A percentile compares a stretch with the other conserved stretches of the same genome.
Evolutionary conservation across 257 asterid genomes (phyloP).

Genomic region (Solanum pennellii): DNA sequence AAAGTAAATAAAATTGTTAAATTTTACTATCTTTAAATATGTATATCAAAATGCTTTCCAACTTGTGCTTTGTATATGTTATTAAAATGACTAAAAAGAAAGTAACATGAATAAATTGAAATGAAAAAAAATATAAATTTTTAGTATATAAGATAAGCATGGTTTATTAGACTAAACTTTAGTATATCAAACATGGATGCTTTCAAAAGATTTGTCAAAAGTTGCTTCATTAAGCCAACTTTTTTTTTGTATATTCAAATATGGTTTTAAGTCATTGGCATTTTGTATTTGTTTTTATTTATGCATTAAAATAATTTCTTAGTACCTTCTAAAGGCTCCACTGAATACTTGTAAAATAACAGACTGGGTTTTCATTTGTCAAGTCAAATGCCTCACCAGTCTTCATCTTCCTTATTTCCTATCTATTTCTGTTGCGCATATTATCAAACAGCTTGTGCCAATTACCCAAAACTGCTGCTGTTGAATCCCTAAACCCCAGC

Average conservation of each 20-base stretch:
- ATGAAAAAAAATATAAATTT: no score
- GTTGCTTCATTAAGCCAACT: background rate
- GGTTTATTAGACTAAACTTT: background rate
- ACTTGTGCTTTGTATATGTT: background rate
- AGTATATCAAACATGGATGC: background rate
- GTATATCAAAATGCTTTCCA: background rate
- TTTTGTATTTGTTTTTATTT: background rate
- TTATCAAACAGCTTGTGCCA: background rate
- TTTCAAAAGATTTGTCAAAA: background rate
- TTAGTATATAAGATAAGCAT: background rate
- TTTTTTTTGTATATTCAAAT: background rate
- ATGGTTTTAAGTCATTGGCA: background rate
- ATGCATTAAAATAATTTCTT: background rate
- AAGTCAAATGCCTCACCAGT: slow-evolving; percentile 13
- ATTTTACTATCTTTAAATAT: background rate
- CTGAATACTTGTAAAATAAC: background rate
- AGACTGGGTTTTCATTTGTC: background rate
- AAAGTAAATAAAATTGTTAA: no score
- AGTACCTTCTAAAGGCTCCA: background rate
- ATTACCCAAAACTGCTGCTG: background rate
- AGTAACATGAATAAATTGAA: background rate
- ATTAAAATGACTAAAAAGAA: background rate
- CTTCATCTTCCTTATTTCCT: background rate
- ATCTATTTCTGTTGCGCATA: slow-evolving; percentile 7
- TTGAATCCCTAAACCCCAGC: background rate